Conservation (phyloP, 495 filamentous ascomycete genomes). For the Rhypophila decipiens region DNA sequence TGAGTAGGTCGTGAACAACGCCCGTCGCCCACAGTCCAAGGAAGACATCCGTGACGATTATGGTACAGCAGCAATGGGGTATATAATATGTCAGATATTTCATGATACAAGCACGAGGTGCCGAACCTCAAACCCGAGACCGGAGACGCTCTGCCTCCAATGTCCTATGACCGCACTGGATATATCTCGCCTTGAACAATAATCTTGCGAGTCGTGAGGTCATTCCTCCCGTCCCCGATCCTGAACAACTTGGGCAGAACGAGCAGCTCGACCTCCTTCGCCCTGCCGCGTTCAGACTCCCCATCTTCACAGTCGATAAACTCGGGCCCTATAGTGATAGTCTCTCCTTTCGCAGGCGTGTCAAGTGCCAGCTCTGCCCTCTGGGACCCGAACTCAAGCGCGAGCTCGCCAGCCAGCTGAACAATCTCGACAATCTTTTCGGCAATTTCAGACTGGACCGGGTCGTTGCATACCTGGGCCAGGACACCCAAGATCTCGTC, state of each 20-base stretch:
- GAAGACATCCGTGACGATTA: too few relatives aligned
- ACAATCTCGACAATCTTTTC: constrained; percentile 10
- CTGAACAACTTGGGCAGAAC: constrained; percentile 16
- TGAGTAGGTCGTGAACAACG: too few relatives aligned
- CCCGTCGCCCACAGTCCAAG: too few relatives aligned
- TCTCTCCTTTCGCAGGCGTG: constrained; percentile 6
- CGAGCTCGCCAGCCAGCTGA: constrained; percentile 15
- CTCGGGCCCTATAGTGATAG: constrained; percentile 15
- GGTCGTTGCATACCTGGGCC: neutral
- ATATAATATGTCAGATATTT: too few relatives aligned
- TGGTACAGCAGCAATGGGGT: too few relatives aligned
- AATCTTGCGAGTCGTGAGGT: constrained; percentile 6
- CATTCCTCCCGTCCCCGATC: constrained; percentile 19
- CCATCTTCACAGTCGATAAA: constrained; percentile 21
- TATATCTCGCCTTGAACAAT: constrained; percentile 20
- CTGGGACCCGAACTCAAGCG: constrained; percentile 21
- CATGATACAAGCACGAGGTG: too few relatives aligned
- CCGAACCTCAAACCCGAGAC: too few relatives aligned
- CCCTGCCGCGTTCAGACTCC: constrained; percentile 1
- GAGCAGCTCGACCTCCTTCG: constrained; percentile 15
- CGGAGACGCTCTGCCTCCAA: too few relatives aligned
- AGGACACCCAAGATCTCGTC: constrained; percentile 6
- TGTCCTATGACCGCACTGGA: constrained; percentile 7
- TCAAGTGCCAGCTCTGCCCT: constrained; percentile 12
- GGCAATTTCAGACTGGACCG: constrained; percentile 7